Conservation (phyloP, 2,329 filamentous ascomycete species). For the Cadophora sp. region DNA sequence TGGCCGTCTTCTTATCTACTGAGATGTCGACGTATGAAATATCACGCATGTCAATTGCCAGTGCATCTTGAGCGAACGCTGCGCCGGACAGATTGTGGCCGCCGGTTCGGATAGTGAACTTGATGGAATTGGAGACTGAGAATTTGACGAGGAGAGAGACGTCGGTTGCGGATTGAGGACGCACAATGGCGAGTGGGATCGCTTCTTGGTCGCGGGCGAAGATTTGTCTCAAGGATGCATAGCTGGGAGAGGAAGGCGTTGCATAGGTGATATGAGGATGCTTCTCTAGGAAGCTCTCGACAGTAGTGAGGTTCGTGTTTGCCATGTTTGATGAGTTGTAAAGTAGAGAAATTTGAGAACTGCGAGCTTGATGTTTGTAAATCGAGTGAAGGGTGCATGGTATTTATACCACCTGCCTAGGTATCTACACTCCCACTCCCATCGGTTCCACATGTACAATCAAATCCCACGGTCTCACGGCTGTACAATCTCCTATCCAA, state of each 20-base stretch:
- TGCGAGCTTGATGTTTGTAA: no score
- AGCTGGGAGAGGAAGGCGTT: constrained; percentile 28
- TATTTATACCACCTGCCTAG: constrained; percentile 11
- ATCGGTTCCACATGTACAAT: background rate
- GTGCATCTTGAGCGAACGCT: constrained; percentile 42
- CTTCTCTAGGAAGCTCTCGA: constrained; percentile 25
- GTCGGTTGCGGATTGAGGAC: constrained; percentile 41
- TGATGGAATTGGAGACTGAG: constrained; percentile 31
- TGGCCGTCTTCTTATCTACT: constrained; percentile 42
- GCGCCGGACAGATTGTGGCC: constrained; percentile 48
- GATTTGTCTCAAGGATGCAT: constrained; percentile 20
- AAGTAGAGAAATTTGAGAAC: background rate
- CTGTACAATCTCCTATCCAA: background rate
- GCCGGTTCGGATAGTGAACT: constrained; percentile 43
- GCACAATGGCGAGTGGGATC: constrained; percentile 37
- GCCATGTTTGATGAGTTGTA: background rate
- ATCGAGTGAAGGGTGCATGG: no score
- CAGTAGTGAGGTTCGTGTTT: constrained; percentile 11
- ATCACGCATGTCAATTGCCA: constrained; percentile 50
- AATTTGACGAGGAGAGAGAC: constrained; percentile 37
- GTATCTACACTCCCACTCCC: no score
- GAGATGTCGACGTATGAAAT: constrained; percentile 45
- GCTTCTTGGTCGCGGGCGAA: constrained; percentile 27
- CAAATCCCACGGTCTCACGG: background rate
- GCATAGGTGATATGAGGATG: constrained; percentile 27